Base-by-base conservation (phyloP, 2,329 filamentous ascomycete genomes). In the Fusarium pininemorale region DNA sequence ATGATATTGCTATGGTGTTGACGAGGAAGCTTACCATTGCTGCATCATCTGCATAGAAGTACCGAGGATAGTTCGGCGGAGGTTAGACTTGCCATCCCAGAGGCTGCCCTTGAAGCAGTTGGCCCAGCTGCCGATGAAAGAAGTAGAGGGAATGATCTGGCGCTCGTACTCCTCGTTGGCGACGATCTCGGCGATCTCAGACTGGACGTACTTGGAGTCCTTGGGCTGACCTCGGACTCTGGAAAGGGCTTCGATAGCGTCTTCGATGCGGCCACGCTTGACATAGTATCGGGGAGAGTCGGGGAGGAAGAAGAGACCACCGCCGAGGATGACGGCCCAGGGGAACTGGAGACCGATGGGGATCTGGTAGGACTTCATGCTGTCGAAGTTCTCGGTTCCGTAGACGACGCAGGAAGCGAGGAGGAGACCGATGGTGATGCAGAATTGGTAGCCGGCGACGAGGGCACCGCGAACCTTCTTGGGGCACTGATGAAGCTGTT, bases 131-230 rank as follows among this genome's bases (percentile, higher is more conserved):
- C 72, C 72, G 53, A 41, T 6, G 13, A 41, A 41, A 6, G 39
- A 10, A 6, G 39, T 41, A 22, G 39, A 41, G 5, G 72, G 72
- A 5, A 75, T 75, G 60, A 74, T 70, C 50, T 72, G 62, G 39
- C 72, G 87, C 87, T 97, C 95, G 81, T 96, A 95, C 84, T 94
- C 93, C 83, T 96, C 90, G 87, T 97, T 97, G 86, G 94, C 94
- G 68, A 96, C 88, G 75, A 98, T 74, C 72, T 74, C 72, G 37
- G 72, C 72, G 22, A 74, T 62, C 60, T 75, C 72, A 45, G 61
- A 58, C 72, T 74, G 72, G 51, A 74, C 72, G 7, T 66, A 75
- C 69, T 74, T 75, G 47, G 72, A 75, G 54, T 75, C 72, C 64
- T 63, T 70, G 58, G 72, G 72, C 54, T 75, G 72, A 20, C 72